Base-by-base conservation (phyloP, 2,329 filamentous ascomycete species). In the Chrysosphaeria jannelii region DNA sequence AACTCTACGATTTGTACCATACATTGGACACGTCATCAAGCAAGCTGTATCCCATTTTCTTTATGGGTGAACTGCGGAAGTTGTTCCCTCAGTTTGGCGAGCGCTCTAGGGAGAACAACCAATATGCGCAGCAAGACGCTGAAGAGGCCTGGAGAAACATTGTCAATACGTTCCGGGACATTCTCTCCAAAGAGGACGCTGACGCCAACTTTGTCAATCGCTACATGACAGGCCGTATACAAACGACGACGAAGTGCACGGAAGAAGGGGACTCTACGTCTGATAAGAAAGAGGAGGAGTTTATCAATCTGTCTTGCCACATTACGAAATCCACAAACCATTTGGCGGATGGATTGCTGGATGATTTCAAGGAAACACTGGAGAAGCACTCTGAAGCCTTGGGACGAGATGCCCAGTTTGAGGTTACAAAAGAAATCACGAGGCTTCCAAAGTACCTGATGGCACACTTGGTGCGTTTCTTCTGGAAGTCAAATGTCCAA, bases 71-170 rank as follows among this genome's bases (percentile, higher is more conserved):
- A 4, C 56, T 97, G 10, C 68, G 81, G 29, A 53, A 53, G 14
- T 57, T 65, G 1, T 91, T 75, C 38, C 85, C 85, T 7, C 85
- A 93, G 39, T 97, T 97, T 39, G 78, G 76, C 8, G 78, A 97
- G 46, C 69, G 63, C 37, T 63, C 76, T 26, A 79, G 74, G 41
- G 67, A 68, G 15, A 72, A 75, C 12, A 55, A 68, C 27, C 78
- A 74, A 5, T 93, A 69, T 39, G 79, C 85, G n/a, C 85, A 97
- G 45, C 85, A 97, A 46, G 85, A 97, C 48, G 85, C 85, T 1
- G 85, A 97, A 44, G 85, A 97, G 44, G 85, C 81, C 22, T 97
- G 81, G 78, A 85, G 81, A 11, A 81, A 93, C 40, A 88, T 97
- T 30, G 49, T 97, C 5, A 64, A 70, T 21, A 72, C 81, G 37